Evolutionary conservation across 441 rosid genomes (phyloP), one percentile per base, ranked within the genome.

Genomic region (Mallotus repandus): DNA sequence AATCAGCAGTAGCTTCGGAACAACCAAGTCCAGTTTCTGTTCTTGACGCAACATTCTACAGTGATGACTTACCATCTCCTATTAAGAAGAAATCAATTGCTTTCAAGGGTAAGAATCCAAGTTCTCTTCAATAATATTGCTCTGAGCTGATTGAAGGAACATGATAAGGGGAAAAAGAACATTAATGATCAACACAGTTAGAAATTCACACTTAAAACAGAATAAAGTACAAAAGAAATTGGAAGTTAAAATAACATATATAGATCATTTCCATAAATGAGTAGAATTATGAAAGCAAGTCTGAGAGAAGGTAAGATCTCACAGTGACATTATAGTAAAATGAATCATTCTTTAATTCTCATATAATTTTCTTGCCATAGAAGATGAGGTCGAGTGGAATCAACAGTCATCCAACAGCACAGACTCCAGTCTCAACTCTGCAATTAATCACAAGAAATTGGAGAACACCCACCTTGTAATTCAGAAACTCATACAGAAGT

Each of bases 21-120:
- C 98, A 96, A 75, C 98, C 98, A 13, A 96, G 99, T 74, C 99
- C 98, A 2, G 86, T 94, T 73, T 92, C 99, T 52, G 94, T 96
- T 74, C 98, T 96, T 32, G 98, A 94, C 83, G 86, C 91, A 74
- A 69, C 92, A 77, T 85, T 88, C 76, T 88, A 83, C 15, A 79
- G 81, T 71, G 98, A 94, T 69, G 98, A 94, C 72, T 82, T 85
- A 71, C 96, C 94, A 76, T 92, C 96, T 38, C 98, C 98, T 6
- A 86, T 92, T 78, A 89, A 87, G 82, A 89, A 86, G 85, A 89
- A 80, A 79, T 80, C 96, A 80, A 78, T 77, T 63, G 81, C 76
- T 78, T 86, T 88, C 70, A 84, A 82, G 85, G 99, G 98, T 92
- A 72, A 76, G 71, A 25, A 50, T 21, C 54, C 59, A 56, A 35